Conservation (phyloP, 352 stramenopile genomes). For the Pythium sukuiense region DNA sequence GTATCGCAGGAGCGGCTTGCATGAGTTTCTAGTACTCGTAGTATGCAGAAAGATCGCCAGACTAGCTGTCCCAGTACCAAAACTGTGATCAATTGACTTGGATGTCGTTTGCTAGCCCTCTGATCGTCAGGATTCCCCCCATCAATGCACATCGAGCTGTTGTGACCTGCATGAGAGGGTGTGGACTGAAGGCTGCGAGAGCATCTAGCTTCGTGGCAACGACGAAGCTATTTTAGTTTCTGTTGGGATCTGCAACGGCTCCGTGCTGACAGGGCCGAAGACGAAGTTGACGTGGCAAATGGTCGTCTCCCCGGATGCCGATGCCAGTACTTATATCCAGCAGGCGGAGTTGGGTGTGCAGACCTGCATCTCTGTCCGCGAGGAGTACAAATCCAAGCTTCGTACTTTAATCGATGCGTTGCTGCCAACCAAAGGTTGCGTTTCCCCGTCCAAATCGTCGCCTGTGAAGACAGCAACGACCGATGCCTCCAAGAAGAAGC, state of each 20-base stretch:
- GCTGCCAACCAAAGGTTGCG: not conserved
- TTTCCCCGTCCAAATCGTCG: not conserved
- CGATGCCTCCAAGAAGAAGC: constrained; percentile 25
- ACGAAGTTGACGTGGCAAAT: not conserved
- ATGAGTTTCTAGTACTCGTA: too few species aligned
- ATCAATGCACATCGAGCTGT: too few species aligned
- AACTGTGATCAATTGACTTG: too few species aligned
- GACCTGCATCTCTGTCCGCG: constrained; percentile 47
- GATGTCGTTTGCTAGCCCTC: too few species aligned
- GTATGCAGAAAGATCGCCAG: too few species aligned
- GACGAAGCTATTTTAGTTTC: not conserved
- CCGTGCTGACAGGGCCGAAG: not conserved
- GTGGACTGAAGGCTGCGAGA: too few species aligned
- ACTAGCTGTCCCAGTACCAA: too few species aligned
- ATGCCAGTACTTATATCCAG: constrained; percentile 17
- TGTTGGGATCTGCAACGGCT: not conserved
- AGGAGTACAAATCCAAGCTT: constrained; percentile 50
- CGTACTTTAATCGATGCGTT: constrained; percentile 28
- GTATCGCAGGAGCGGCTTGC: too few species aligned
- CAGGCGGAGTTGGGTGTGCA: constrained; percentile 41
- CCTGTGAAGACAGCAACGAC: constrained; percentile 8
- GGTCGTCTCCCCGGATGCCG: not conserved
- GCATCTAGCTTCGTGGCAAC: too few species aligned
- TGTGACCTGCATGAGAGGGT: too few species aligned
- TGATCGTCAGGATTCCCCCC: too few species aligned